Evolutionary conservation across 1,284 basidiomycete genomes (phyloP), one percentile per base, ranked within the genome.

Genomic region (Ustilago hordei): DNA sequence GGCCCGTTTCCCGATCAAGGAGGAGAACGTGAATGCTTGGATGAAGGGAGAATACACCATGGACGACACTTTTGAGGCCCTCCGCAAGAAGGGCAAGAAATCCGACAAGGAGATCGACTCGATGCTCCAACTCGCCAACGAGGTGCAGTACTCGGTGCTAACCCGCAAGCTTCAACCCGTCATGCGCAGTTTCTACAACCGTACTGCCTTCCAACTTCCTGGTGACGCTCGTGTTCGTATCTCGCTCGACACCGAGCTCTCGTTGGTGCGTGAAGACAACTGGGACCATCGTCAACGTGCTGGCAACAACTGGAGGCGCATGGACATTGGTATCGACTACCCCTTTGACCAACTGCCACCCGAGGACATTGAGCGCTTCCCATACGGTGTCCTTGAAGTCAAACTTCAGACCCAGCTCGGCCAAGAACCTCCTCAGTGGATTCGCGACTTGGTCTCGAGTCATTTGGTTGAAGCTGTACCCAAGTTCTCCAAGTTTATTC

Each of bases 181-280:
- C 48, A 92, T 98, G 92, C 91, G 96, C 38, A 95, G 95, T n/a
- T 99, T 98, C 88, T 99, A 99, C 89, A 98, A 98, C 86, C 93
- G 96, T 59, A 99, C 97, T 8, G 96, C 96, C 0, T 99, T 99
- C 90, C 96, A 99, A 87, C 91, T 99, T 31, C 97, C 97, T 9
- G 96, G 97, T 23, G 97, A 99, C 85, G 96, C 97, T 32, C 91
- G 95, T 54, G 96, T 99, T 47, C 94, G 96, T 61, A 98, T 99
- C 78, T 99, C 96, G 36, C 91, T 99, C 74, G 97, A 99, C 86
- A 99, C 96, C 0, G 95, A 98, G 86, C 90, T 99, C 35, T 93
- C 93, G 8, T 92, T 99, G 89, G 88, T 98, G 63, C 91, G 96
- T 70, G 96, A 99, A 87, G 96, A 99, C 86, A 95, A 98, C 84